Evolutionary conservation across 164 flowering plant species (phyloP), one percentile per base, ranked within the genome.

Genomic region (Warburgia ugandensis): DNA sequence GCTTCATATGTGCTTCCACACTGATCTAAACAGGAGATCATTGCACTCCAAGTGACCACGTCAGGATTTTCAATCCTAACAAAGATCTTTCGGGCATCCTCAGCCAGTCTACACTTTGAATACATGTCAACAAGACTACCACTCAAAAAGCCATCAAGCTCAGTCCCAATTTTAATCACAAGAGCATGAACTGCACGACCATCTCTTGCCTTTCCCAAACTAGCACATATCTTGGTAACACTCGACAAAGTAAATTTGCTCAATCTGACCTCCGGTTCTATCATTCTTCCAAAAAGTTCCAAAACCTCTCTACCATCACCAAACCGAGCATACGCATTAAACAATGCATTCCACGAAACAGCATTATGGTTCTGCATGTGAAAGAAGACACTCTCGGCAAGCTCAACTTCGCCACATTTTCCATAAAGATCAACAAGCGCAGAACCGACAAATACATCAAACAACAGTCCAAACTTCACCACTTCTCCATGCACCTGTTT

Each of bases 91-190:
- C 66, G 50, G 13, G 80, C 76, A 54, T 72, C 76, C 44, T 64
- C 64, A 23, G 59, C 64, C 53, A 68, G 37, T 19, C 73, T 77
- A 56, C 77, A 77, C 56, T 74, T 77, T 23, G 77, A 72, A 54
- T 78, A 78, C 82, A 81, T 69, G 59, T 77, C 74, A 55, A 77
- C 45, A 33, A 81, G 73, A 45, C 71, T 45, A 61, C 76, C 73
- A 26, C 68, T 58, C 8, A 71, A 12, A 56, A 66, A 56, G 4
- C 45, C 61, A 64, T 74, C 77, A 21, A 49, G 27, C 35, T 73
- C 74, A 52, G 54, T 53, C 6, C 80, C 78, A 38, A 48, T 53
- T 37, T 65, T 74, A 52, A 73, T 58, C 10, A 39, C 60, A 29
- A 76, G 33, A 31, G 70, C 55, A 61, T 77, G 84, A 47, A 79